Conservation (phyloP, 176 grass and related monocot genomes). For the Triticum aestivum region DNA sequence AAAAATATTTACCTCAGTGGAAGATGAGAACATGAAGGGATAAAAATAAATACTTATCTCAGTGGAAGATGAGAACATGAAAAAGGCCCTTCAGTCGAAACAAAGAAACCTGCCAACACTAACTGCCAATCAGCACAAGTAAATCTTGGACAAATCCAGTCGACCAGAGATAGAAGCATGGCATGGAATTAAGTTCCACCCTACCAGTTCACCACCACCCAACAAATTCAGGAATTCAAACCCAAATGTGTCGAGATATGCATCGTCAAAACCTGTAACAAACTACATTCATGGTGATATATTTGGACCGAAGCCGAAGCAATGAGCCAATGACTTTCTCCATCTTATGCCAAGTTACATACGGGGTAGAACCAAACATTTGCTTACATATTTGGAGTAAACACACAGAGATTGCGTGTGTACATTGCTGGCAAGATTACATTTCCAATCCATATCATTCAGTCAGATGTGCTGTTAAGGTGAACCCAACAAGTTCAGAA, state of each 20-base stretch:
- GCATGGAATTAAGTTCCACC: background rate
- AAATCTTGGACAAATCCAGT: background rate
- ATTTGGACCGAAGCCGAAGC: background rate
- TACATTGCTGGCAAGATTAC: slow-evolving; percentile 3
- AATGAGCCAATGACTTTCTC: background rate
- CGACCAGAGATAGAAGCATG: background rate
- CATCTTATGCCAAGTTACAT: background rate
- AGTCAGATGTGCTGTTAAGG: background rate
- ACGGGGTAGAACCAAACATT: background rate
- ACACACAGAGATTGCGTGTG: background rate
- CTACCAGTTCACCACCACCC: too few relatives aligned
- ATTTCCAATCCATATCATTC: background rate
- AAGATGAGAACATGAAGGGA: background rate
- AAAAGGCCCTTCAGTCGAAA: background rate
- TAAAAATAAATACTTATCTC: background rate
- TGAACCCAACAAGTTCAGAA: background rate
- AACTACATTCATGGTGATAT: background rate
- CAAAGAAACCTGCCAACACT: background rate
- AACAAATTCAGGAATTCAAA: background rate
- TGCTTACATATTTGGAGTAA: background rate
- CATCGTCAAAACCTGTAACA: background rate
- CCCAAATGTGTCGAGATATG: background rate
- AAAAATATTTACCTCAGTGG: background rate
- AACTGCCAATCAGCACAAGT: background rate
- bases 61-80: background rate